Conservation (phyloP, 208 protist genomes). For the Acanthamoeba sp. region DNA sequence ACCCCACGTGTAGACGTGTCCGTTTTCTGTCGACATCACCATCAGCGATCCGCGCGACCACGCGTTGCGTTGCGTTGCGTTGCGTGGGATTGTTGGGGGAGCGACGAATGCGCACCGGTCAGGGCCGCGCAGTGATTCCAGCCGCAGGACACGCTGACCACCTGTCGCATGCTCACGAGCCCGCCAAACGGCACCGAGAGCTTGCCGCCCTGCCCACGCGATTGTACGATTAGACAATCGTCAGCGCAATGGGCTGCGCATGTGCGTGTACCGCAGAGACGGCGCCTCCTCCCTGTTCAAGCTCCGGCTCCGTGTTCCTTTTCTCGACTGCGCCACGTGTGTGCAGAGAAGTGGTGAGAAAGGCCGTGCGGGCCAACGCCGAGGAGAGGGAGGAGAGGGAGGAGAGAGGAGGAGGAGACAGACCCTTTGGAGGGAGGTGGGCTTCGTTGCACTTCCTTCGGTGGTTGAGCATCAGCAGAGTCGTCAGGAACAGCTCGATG, state of each 20-base stretch:
- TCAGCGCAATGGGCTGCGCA: no score
- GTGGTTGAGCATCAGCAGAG: constrained; percentile 27
- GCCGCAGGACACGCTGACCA: constrained; percentile 6
- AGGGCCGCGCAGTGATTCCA: constrained; percentile 20
- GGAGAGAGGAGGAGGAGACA: background rate
- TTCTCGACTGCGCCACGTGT: no score
- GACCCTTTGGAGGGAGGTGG: background rate
- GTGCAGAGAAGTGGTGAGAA: no score
- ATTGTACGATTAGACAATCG: no score
- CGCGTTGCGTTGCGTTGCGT: background rate
- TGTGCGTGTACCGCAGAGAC: no score
- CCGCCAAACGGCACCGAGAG: background rate
- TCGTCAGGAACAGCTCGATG: constrained; percentile 43
- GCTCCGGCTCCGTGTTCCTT: no score
- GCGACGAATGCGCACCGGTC: background rate
- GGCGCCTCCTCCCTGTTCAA: no score
- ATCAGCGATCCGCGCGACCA: background rate
- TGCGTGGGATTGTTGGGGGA: background rate
- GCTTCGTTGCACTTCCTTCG: constrained; percentile 9
- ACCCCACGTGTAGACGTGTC: constrained; percentile 44
- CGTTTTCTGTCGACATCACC: background rate
- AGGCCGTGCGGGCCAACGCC: no score
- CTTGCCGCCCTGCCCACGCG: background rate
- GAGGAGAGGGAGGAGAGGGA: no score
- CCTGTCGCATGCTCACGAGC: background rate